Percentiles rank a stretch among this genome's conserved stretches.
phyloP scores from a whole-genome alignment of 441 rosid species.

The Macaranga tanarius region DNA sequence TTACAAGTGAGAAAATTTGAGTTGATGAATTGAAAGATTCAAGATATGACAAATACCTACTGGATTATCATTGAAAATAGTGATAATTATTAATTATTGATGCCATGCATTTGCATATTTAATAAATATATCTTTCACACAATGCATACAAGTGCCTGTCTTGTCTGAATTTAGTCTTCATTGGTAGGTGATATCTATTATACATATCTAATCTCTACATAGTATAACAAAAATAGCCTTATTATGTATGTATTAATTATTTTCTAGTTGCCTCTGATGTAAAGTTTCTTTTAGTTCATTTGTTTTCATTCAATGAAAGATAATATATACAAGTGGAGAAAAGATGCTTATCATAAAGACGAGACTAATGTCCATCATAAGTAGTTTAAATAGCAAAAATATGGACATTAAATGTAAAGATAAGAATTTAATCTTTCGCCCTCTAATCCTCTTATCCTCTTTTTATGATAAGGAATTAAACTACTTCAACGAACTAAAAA shows the following conservation, averaged over 20 bases:
- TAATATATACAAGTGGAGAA: background rate
- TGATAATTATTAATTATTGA: background rate
- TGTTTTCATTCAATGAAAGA: background rate
- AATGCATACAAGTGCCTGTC: constrained; percentile 19
- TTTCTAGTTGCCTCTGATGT: background rate
- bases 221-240: background rate
- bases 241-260: background rate
- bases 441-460: too few relatives aligned
- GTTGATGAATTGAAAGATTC: constrained; percentile 10
- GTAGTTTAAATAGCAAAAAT: too few relatives aligned
- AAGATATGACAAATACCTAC: constrained; percentile 16
- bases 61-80: constrained; percentile 15
- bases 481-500: too few relatives aligned
- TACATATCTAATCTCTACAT: background rate
- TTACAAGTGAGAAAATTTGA: background rate
- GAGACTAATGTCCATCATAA: too few relatives aligned
- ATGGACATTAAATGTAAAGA: too few relatives aligned
- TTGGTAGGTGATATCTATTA: constrained; percentile 13
- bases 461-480: too few relatives aligned
- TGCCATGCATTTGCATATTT: background rate
- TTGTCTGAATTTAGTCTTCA: constrained; percentile 19
- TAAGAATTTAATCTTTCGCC: too few relatives aligned
- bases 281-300: background rate
- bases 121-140: background rate
- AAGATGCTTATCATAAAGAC: background rate